Conservation (phyloP, 148 eudicot genomes). For the Camellia sinensis region DNA sequence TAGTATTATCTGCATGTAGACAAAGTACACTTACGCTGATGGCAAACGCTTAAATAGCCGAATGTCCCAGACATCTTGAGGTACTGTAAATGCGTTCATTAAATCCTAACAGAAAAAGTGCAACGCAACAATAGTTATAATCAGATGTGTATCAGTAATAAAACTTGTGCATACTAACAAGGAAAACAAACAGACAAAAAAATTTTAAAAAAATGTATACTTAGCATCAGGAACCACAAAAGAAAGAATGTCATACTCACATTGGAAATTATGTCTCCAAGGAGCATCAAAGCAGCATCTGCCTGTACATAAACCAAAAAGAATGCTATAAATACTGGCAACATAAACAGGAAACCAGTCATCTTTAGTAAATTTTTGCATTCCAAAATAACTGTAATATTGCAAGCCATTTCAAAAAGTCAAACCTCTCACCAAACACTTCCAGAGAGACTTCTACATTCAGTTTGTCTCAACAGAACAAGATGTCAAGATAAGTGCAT, state of each 20-base stretch:
- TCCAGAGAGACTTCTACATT: neutral
- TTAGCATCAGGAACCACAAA: neutral
- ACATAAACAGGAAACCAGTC: constrained; percentile 5
- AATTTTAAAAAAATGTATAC: neutral
- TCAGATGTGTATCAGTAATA: neutral
- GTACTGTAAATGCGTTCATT: constrained; percentile 48
- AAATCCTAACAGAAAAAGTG: constrained; percentile 49
- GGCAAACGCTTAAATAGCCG: constrained; percentile 66
- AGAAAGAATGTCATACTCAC: constrained; percentile 36
- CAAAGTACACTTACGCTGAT: constrained; percentile 57
- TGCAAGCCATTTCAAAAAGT: neutral
- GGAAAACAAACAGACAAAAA: neutral
- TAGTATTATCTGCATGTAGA: neutral
- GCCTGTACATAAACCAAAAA: constrained; percentile 46
- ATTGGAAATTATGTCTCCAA: constrained; percentile 59
- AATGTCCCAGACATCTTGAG: constrained; percentile 89
- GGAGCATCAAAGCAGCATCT: constrained; percentile 81
- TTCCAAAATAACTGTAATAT: neutral
- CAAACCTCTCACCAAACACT: constrained; percentile 1
- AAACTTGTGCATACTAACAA: constrained; percentile 3
- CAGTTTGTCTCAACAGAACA: neutral
- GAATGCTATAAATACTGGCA: neutral
- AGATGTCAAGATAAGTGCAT: neutral
- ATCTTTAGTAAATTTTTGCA: neutral
- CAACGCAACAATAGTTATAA: neutral